Evolutionary conservation across 805 yeast species (phyloP).

Genomic region (Sungouiozyma intestinalis): DNA sequence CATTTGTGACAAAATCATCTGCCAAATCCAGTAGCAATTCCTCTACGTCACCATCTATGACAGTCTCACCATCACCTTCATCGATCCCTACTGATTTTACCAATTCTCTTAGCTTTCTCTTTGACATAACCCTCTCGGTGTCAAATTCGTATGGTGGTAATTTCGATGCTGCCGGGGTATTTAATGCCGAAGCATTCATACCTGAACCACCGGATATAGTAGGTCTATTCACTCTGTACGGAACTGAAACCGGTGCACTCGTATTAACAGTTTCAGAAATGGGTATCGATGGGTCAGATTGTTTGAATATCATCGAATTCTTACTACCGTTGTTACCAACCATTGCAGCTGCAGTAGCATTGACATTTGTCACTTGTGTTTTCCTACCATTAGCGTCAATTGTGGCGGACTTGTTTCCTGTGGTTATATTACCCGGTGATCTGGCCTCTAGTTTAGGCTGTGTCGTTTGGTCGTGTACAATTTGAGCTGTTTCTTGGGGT

Average conservation of each 20-base stretch:
- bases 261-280: constrained; percentile 62
- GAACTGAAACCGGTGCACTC: constrained; percentile 53
- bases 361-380: constrained; percentile 37
- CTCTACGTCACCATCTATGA: constrained; percentile 91
- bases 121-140: constrained; percentile 74
- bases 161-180: constrained; percentile 64
- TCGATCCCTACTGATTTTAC: constrained; percentile 74
- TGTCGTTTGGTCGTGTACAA: constrained; percentile 8
- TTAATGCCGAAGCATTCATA: constrained; percentile 53
- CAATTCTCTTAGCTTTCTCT: constrained; percentile 80
- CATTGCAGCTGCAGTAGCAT: constrained; percentile 41
- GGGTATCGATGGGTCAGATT: constrained; percentile 50
- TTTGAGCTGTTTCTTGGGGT: constrained; percentile 11
- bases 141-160: constrained; percentile 78
- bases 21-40: constrained; percentile 85
- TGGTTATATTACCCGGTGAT: constrained; percentile 11
- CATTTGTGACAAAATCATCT: constrained; percentile 87
- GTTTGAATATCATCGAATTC: constrained; percentile 29
- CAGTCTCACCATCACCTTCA: constrained; percentile 85
- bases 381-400: constrained; percentile 10
- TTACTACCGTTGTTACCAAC: constrained; percentile 18
- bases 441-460: neutral
- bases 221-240: constrained; percentile 64
- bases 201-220: constrained; percentile 80
- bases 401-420: constrained; percentile 10